phyloP scores from a whole-genome alignment of 2,329 filamentous ascomycete species.

The Botryotinia convoluta region DNA sequence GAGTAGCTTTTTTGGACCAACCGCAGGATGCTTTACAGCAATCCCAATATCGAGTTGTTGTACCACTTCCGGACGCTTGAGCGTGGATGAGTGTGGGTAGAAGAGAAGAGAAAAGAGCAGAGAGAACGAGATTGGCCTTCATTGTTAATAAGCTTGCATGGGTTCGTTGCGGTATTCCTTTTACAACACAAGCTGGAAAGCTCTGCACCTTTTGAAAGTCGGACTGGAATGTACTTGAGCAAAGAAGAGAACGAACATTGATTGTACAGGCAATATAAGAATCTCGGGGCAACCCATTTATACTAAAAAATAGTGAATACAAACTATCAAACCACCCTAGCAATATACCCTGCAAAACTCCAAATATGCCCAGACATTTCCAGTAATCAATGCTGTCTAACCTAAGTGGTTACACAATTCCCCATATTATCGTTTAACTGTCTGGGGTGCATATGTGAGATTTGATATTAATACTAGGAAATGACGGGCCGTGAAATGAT shows the following conservation, averaged over 20 bases:
- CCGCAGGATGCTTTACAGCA: constrained; percentile 70
- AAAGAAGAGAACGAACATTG: background rate
- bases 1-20: constrained; percentile 57
- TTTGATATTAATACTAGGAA: constrained; percentile 12
- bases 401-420: background rate
- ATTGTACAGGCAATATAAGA: background rate
- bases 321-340: background rate
- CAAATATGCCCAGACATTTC: background rate
- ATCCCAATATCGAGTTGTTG: constrained; percentile 55
- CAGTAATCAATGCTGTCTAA: background rate
- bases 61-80: constrained; percentile 30
- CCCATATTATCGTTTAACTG: background rate
- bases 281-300: background rate
- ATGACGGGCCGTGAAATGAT: constrained; percentile 15
- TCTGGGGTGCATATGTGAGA: background rate
- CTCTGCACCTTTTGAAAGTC: background rate
- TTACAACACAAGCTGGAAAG: background rate
- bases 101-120: constrained; percentile 25
- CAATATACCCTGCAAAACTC: background rate
- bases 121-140: background rate
- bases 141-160: background rate
- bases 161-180: background rate
- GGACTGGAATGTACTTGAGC: background rate
- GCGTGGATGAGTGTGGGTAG: constrained; percentile 26
- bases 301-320: background rate